Percentiles rank a stretch among this genome's conserved stretches.
phyloP scores from a whole-genome alignment of 2,329 filamentous ascomycete species.

The Hortaea sp. region DNA sequence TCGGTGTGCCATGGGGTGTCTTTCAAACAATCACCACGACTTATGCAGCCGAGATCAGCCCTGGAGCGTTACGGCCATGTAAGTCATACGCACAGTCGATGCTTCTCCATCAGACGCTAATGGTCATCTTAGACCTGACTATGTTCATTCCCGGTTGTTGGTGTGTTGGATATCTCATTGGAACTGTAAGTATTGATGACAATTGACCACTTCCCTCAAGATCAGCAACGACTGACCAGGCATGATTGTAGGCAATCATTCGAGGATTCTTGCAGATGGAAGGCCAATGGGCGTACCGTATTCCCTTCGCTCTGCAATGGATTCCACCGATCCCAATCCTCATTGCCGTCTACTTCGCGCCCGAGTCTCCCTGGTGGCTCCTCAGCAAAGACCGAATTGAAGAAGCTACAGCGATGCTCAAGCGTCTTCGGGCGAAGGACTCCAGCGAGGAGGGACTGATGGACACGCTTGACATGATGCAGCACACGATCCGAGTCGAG shows the following conservation, averaged over 20 bases:
- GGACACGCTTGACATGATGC: conserved; percentile 28
- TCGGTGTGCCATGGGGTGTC: conserved; percentile 25
- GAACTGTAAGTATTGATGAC: too few relatives aligned
- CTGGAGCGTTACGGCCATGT: conserved; percentile 41
- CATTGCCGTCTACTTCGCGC: conserved; percentile 16
- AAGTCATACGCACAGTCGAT: too few relatives aligned
- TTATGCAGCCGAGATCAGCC: conserved; percentile 58
- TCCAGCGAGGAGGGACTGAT: conserved; percentile 16
- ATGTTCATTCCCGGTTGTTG: too few relatives aligned
- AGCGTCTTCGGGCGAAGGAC: conserved; percentile 13
- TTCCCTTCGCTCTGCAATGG: conserved; percentile 36
- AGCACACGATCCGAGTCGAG: conserved; percentile 42
- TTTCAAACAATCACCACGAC: conserved; percentile 32
- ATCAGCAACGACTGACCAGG: too few relatives aligned
- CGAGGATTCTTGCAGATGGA: too few relatives aligned
- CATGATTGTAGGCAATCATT: too few relatives aligned
- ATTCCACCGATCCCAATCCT: conserved; percentile 26
- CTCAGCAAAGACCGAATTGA: conserved; percentile 14
- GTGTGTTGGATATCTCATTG: too few relatives aligned
- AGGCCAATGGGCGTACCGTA: conserved; percentile 18
- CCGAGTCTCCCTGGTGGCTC: conserved; percentile 22
- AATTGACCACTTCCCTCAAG: too few relatives aligned
- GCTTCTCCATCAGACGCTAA: too few relatives aligned
- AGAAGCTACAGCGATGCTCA: conserved; percentile 13
- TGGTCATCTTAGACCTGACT: too few relatives aligned